Conservation (phyloP, 192 early-diverging fungal species). For the Backusella luteola region DNA sequence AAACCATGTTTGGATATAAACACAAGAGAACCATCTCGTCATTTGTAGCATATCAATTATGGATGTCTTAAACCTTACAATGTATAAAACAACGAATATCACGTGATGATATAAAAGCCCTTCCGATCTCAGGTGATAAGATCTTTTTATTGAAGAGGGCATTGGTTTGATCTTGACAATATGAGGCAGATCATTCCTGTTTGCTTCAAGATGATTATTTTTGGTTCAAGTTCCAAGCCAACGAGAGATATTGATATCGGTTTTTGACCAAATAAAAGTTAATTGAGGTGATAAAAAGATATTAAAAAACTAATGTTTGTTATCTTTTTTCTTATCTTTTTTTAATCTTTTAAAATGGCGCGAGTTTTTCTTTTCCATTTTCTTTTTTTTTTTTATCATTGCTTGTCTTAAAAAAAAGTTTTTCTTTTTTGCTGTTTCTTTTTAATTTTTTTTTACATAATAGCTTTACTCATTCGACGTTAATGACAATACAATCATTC, state of each 20-base stretch:
- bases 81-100: neutral
- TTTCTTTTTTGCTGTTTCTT: neutral
- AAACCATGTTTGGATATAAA: neutral
- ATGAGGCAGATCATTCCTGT: neutral
- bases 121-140: neutral
- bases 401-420: conserved; percentile 4
- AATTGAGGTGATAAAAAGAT: neutral
- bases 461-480: neutral
- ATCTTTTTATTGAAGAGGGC: neutral
- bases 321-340: neutral
- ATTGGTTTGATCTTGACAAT: neutral
- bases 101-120: neutral
- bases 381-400: conserved; percentile 1
- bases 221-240: neutral
- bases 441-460: neutral
- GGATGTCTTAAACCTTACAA: neutral
- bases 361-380: neutral
- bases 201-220: neutral
- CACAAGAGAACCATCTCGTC: neutral
- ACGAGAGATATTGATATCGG: neutral
- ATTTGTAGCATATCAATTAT: neutral
- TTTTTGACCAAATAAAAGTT: neutral
- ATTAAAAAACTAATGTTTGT: neutral
- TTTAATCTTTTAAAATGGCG: conserved; percentile 1
- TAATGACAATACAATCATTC: neutral